A percentile compares a stretch with the other conserved stretches of the same genome.
These are phyloP conservation scores for Lachnellula hyalina DNA, from an alignment of 2,329 filamentous ascomycete genomes.

Conservation along the genomic window DNA sequence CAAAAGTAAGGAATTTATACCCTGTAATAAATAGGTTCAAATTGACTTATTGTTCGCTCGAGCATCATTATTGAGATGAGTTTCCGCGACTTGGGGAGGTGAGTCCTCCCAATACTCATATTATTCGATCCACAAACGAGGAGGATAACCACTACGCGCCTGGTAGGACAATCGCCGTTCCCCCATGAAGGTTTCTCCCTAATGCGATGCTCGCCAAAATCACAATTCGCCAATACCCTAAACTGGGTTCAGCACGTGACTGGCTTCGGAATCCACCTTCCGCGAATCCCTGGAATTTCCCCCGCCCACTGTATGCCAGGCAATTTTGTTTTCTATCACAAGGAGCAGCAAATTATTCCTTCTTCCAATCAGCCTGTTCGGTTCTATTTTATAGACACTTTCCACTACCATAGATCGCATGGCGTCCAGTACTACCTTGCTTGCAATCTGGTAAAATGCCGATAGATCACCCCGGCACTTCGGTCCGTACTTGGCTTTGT, in stretches of 20 bases:
- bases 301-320: not conserved
- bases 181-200: too few relatives aligned
- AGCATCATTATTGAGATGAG: too few relatives aligned
- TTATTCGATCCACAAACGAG: too few relatives aligned
- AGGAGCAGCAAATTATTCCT: not conserved
- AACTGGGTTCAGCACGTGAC: not conserved
- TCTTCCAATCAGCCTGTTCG: conserved; percentile 6
- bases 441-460: conserved; percentile 16
- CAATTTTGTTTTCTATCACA: not conserved
- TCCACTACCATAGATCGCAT: not conserved
- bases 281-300: not conserved
- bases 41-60: not conserved
- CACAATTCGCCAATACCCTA: too few relatives aligned
- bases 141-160: too few relatives aligned
- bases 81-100: too few relatives aligned
- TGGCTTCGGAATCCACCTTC: conserved; percentile 2
- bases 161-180: too few relatives aligned
- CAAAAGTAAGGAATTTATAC: not conserved
- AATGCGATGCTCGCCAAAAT: too few relatives aligned
- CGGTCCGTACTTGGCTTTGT: conserved; percentile 9
- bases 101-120: too few relatives aligned
- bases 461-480: conserved; percentile 8
- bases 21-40: not conserved
- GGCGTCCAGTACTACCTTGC: not conserved
- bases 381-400: not conserved